Percentiles rank a stretch among this genome's conserved stretches.
These are phyloP conservation scores for Starmera pachycereana DNA, from an alignment of 805 yeast genomes.

Conservation along the genomic window DNA sequence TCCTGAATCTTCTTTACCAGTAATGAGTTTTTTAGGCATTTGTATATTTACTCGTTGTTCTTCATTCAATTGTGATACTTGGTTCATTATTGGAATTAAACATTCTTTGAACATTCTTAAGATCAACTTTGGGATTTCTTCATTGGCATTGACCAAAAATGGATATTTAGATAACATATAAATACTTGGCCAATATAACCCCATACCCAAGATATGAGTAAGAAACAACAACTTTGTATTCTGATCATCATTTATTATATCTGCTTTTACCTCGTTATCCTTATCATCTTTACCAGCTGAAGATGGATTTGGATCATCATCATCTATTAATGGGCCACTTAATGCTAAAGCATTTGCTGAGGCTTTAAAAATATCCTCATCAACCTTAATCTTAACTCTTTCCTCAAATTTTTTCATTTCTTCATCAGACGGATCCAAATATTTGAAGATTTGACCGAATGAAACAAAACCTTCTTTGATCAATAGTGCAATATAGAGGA, in stretches of 20 bases:
- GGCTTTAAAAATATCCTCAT: conserved; percentile 48
- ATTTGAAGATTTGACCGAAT: conserved; percentile 49
- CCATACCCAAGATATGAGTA: conserved; percentile 43
- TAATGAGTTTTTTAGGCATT: conserved; percentile 16
- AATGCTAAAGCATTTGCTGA: conserved; percentile 73
- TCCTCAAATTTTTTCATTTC: conserved; percentile 34
- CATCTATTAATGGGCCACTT: conserved; percentile 75
- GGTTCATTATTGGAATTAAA: conserved; percentile 37
- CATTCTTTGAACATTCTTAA: conserved; percentile 38
- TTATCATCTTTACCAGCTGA: no score
- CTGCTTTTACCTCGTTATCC: no score
- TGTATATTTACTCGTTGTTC: conserved; percentile 13
- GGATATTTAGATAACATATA: conserved; percentile 54
- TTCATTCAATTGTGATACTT: conserved; percentile 11
- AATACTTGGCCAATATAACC: conserved; percentile 53
- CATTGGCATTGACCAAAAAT: conserved; percentile 42
- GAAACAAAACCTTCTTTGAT: conserved; percentile 59
- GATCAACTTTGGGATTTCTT: conserved; percentile 35
- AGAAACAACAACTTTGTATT: conserved; percentile 38
- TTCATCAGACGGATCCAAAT: conserved; percentile 41
- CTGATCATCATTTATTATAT: no score
- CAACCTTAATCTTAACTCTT: conserved; percentile 34
- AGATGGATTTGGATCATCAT: conserved; percentile 29
- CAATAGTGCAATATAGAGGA: conserved; percentile 39
- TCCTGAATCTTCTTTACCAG: neutral